These are phyloP conservation scores for Acacia melanoxylon DNA, from an alignment of 306 rosid species.

Conservation along the genomic window DNA sequence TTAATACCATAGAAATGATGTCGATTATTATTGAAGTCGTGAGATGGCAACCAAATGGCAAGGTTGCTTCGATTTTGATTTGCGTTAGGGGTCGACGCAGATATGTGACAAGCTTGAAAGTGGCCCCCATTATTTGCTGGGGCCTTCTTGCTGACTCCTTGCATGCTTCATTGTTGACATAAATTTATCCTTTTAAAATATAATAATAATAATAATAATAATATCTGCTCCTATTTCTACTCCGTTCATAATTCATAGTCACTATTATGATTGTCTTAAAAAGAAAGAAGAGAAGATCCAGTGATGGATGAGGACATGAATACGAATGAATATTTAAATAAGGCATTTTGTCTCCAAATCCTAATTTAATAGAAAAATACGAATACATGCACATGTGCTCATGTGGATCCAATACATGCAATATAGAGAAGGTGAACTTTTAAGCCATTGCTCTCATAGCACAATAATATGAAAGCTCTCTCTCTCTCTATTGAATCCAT, in stretches of 20 bases:
- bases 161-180: not conserved
- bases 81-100: not conserved
- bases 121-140: not conserved
- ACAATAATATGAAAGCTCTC: too few species aligned
- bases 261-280: too few species aligned
- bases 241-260: not conserved
- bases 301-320: too few species aligned
- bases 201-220: too few species aligned
- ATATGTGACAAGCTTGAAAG: not conserved
- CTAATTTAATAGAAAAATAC: not conserved
- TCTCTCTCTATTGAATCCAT: too few species aligned
- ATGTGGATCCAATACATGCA: not conserved
- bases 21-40: not conserved
- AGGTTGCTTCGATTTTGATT: not conserved
- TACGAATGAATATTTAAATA: too few species aligned
- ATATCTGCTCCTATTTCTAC: not conserved
- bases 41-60: not conserved
- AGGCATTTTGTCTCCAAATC: too few species aligned
- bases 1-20: not conserved
- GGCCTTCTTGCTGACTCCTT: not conserved
- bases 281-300: too few species aligned
- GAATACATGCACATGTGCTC: not conserved
- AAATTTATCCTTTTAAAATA: too few species aligned
- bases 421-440: too few species aligned
- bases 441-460: too few species aligned